Conservation (phyloP, 1,139 yeast species). For the Lodderomyces oxycetoniae region DNA sequence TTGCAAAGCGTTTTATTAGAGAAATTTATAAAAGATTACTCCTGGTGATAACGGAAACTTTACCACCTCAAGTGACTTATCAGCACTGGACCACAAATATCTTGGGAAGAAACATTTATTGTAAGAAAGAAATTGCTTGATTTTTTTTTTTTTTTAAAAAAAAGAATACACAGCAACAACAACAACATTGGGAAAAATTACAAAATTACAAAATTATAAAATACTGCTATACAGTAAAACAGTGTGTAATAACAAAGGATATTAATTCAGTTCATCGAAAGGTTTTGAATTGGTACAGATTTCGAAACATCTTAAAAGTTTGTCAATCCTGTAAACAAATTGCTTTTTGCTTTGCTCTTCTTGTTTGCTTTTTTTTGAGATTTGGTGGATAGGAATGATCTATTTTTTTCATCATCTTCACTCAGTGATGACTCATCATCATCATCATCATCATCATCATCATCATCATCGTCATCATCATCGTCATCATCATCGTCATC, state of each 20-base stretch:
- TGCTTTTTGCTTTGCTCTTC: slow-evolving; percentile 7
- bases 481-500: slow-evolving; percentile 2
- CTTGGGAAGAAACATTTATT: slow-evolving; percentile 15
- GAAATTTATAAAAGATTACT: slow-evolving; percentile 31
- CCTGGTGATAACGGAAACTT: slow-evolving; percentile 15
- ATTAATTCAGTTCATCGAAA: too few species aligned
- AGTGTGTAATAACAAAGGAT: too few species aligned
- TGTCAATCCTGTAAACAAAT: slow-evolving; percentile 10
- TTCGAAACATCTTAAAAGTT: slow-evolving; percentile 7
- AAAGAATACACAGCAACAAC: neutral
- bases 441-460: slow-evolving; percentile 16
- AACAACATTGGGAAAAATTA: too few species aligned
- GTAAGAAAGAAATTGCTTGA: slow-evolving; percentile 5
- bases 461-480: slow-evolving; percentile 10
- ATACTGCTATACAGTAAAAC: too few species aligned
- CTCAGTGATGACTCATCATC: slow-evolving; percentile 12
- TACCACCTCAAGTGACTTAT: slow-evolving; percentile 17
- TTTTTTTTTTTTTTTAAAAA: neutral
- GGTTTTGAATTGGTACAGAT: too few species aligned
- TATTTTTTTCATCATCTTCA: slow-evolving; percentile 24
- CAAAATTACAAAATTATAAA: too few species aligned
- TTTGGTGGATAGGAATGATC: slow-evolving; percentile 23
- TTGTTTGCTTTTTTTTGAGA: slow-evolving; percentile 9
- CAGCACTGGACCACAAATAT: slow-evolving; percentile 16
- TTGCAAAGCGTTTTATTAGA: slow-evolving; percentile 33